Conservation (phyloP, 148 eudicot genomes). For the Chenopodium berlandieri region DNA sequence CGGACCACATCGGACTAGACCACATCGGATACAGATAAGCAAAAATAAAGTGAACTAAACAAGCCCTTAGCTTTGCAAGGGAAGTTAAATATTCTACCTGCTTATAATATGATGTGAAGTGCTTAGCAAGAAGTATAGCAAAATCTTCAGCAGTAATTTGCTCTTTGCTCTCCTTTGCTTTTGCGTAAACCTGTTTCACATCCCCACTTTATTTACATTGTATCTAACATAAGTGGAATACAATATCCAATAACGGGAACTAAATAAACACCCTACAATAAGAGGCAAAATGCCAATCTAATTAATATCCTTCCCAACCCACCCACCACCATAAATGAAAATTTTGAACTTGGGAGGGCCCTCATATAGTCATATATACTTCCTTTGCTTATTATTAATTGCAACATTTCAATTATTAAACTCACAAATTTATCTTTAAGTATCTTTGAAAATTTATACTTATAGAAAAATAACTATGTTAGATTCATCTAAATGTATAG, state of each 20-base stretch:
- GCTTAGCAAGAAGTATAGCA: constrained; percentile 81
- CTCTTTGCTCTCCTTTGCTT: constrained; percentile 81
- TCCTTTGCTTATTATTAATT: no score
- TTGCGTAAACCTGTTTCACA: constrained; percentile 75
- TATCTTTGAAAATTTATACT: no score
- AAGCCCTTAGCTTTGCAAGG: background rate
- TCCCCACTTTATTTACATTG: constrained; percentile 4
- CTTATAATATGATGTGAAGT: constrained; percentile 75
- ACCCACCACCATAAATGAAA: background rate
- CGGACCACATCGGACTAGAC: no score
- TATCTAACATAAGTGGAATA: background rate
- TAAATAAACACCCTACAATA: background rate
- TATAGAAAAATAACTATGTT: no score
- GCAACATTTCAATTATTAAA: no score
- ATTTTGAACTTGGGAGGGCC: background rate
- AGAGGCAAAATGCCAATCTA: background rate
- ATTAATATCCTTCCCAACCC: background rate
- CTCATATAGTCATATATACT: background rate
- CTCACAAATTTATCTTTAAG: no score
- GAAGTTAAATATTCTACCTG: constrained; percentile 46
- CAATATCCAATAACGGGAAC: background rate
- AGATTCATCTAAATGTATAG: no score
- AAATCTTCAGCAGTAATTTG: constrained; percentile 79
- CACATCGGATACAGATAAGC: no score
- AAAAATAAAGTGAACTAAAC: no score